Evolutionary conservation across 805 yeast species (phyloP), one percentile per base, ranked within the genome.

Genomic region (Saccharomycopsis lassenensis): DNA sequence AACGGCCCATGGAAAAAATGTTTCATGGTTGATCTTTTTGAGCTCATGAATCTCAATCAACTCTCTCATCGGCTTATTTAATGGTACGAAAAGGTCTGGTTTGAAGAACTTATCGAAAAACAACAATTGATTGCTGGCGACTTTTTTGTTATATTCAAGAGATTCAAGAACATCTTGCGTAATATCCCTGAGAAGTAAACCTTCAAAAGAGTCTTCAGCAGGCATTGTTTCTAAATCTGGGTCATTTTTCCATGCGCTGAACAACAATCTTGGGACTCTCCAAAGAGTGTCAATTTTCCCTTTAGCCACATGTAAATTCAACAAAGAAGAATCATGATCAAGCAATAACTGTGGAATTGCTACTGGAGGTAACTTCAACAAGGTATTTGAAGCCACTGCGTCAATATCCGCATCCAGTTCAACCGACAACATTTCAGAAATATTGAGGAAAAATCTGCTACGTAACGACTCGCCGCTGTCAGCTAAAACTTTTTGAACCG

Each of bases 131-230:
- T 82, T 74, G 0, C 94, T 77, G 7, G 84, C 93, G 45, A 83
- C 91, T 31, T 72, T 74, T 51, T 94, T 77, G 59, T 91, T 91
- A 64, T 84, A 91, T 46, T 87, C 94, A 61, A 89, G 61, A 47
- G 79, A 74, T 42, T 79, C 75, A 36, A 87, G 70, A 22, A 82
- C 59, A 56, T 89, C 96, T 33, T 70, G 68, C 24, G 77, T 64
- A 23, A 83, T 61, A 52, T 91, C 97, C 44, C 83, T 72, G 46
- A 86, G 63, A 18, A 89, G 52, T 37, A 83, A 59, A 1, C 79
- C 74, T 16, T 65, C 65, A 40, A 71, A 69, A 2, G 73, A 51
- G 1, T 59, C 61, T 3, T 62, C 56, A 3, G 67, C 58, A 0
- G 87, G 82, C 3, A 74, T 74, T 1, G 95, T 83, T 36, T 74